A percentile compares a stretch with the other conserved stretches of the same genome.
Conservation (phyloP, 176 grass and related monocot genomes). For the Aegilops umbellulata region DNA sequence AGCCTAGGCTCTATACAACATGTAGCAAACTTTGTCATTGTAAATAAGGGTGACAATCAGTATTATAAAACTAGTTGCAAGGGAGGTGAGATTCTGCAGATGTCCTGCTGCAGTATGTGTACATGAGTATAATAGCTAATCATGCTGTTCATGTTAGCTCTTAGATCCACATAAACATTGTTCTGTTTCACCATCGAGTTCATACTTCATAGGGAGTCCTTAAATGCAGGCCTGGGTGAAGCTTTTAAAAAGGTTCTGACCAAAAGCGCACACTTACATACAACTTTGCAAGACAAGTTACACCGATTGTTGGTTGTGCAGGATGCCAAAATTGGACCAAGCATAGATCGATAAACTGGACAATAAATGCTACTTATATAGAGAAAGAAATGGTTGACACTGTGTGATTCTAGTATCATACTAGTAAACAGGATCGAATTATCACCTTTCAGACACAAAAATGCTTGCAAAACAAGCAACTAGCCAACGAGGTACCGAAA, state of each 20-base stretch:
- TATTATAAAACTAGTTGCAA: background rate
- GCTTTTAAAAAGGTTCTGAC: background rate
- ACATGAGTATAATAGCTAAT: background rate
- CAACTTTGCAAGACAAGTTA: background rate
- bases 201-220: background rate
- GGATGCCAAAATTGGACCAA: background rate
- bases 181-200: background rate
- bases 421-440: background rate
- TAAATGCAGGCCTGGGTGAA: background rate
- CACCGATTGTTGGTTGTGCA: background rate
- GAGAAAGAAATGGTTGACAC: background rate
- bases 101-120: background rate
- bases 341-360: background rate
- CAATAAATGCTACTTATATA: background rate
- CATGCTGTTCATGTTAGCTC: background rate
- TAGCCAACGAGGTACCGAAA: background rate
- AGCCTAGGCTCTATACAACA: background rate
- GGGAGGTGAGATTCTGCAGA: background rate
- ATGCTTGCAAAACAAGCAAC: background rate
- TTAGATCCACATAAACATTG: background rate
- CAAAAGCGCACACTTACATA: background rate
- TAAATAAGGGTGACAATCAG: background rate
- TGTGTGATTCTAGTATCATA: background rate
- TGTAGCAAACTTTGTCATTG: background rate
- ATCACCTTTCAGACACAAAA: background rate